Evolutionary conservation across 1,284 basidiomycete species (phyloP), one percentile per base, ranked within the genome.

Genomic region (Boletus mariae): DNA sequence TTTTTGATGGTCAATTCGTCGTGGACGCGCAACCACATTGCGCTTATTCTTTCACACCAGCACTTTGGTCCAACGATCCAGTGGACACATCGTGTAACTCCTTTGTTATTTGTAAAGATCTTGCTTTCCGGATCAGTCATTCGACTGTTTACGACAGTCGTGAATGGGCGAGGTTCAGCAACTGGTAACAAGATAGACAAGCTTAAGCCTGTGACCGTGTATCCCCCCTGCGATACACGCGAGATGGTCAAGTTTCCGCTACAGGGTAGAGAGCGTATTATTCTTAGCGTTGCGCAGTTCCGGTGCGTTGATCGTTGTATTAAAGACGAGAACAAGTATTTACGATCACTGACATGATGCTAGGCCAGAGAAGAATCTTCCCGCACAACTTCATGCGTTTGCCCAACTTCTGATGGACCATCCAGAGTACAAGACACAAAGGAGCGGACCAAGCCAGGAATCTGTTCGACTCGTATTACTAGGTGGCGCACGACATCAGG

Each of bases 291-390:
- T 1, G 94, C 95, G 1, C 96, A 99, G 68, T 98, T 97, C 71
- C 73, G 93, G 90, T 93, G 56, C 26, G 77, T 61, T 37, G 15
- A 46, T 47, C n/a, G 4, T 37, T 13, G 17, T 31, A 35, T 38
- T 40, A 15, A 15, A 25, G 17, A 47, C 12, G 45, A 40, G 20
- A 20, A 20, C 20, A 20, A 20, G 12, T 32, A 13, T 32, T 13
- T 31, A 1, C n/a, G 20, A 23, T 32, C 20, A 43, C 50, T 28
- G 37, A 53, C 32, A 37, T 28, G 38, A 44, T 15, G 5, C 28
- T 41, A 91, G 91, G 40, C 96, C 97, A 1, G 96, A 99, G 71
- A 99, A 99, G 70, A 93, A 98, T 61, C 95, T 99, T 52, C 73
- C 80, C 0, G 80, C 83, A 8, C 97, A 99, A 67, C 72, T 99